These are phyloP conservation scores for Phytophthora sojae DNA, from an alignment of 352 stramenopile species.

Conservation along the genomic window DNA sequence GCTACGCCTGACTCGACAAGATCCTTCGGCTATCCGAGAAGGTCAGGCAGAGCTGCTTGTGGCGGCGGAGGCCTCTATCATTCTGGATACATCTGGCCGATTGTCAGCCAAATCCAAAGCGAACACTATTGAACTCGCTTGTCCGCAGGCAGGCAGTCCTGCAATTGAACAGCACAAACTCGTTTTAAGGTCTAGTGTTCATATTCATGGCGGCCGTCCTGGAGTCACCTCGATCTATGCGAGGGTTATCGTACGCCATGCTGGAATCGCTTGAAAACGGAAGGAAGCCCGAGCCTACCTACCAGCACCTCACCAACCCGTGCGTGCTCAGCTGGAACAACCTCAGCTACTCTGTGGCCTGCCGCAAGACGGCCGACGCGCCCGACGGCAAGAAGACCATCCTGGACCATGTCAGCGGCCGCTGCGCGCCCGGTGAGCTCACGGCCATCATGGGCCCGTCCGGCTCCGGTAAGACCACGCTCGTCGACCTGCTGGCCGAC, in stretches of 20 bases:
- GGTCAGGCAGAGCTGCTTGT: too few species aligned
- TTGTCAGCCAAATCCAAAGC: too few species aligned
- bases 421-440: constrained; percentile 39
- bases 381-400: constrained; percentile 35
- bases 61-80: too few species aligned
- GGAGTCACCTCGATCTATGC: too few species aligned
- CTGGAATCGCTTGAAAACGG: neutral
- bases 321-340: constrained; percentile 1
- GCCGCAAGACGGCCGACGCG: constrained; percentile 4
- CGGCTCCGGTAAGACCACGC: constrained; percentile 65
- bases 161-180: too few species aligned
- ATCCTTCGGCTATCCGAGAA: too few species aligned
- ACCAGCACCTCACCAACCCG: constrained; percentile 16
- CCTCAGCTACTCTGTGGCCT: neutral
- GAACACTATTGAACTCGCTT: too few species aligned
- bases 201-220: too few species aligned
- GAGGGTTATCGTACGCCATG: neutral
- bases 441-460: constrained; percentile 73
- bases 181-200: too few species aligned
- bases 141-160: too few species aligned
- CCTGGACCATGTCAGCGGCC: constrained; percentile 60
- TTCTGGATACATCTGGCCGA: too few species aligned
- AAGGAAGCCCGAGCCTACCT: constrained; percentile 18
- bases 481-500: constrained; percentile 71
- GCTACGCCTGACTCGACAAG: too few species aligned